Conservation (phyloP, 2,329 filamentous ascomycete genomes). For the Huntiella omanensis region DNA sequence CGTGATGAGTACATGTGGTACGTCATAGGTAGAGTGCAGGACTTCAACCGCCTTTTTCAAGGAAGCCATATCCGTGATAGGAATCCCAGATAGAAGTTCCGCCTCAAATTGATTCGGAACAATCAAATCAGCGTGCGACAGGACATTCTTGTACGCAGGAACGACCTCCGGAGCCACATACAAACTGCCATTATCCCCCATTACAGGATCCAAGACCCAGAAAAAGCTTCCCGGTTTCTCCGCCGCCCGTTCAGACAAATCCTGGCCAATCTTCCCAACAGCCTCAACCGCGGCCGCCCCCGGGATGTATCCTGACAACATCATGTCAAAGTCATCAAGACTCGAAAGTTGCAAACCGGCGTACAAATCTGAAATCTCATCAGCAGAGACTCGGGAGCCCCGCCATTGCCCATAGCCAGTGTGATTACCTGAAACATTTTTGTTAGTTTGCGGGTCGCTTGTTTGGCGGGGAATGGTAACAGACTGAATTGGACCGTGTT, state of each 20-base stretch:
- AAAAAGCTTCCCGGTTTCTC: constrained; percentile 62
- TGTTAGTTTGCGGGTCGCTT: not conserved
- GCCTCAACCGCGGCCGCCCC: constrained; percentile 68
- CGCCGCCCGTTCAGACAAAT: constrained; percentile 49
- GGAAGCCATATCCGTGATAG: constrained; percentile 56
- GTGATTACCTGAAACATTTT: constrained; percentile 57
- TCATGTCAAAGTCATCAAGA: constrained; percentile 78
- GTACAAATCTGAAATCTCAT: constrained; percentile 72
- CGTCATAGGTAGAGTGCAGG: constrained; percentile 54
- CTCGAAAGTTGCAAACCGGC: constrained; percentile 65
- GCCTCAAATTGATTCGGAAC: constrained; percentile 95
- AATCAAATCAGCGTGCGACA: constrained; percentile 74
- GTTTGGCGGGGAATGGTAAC: constrained; percentile 16
- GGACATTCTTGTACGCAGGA: constrained; percentile 66
- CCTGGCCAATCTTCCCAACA: constrained; percentile 66
- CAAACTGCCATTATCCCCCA: constrained; percentile 85
- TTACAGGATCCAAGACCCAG: constrained; percentile 94
- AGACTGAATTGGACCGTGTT: constrained; percentile 97
- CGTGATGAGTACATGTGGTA: constrained; percentile 86
- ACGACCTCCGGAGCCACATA: constrained; percentile 88
- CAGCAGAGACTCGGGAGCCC: constrained; percentile 61
- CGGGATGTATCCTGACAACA: constrained; percentile 88
- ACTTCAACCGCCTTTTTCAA: constrained; percentile 56
- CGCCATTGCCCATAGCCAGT: constrained; percentile 81
- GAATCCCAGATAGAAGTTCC: constrained; percentile 75